Base-by-base conservation (phyloP, 1,139 yeast genomes). In the Debaryomyces singareniensis region DNA sequence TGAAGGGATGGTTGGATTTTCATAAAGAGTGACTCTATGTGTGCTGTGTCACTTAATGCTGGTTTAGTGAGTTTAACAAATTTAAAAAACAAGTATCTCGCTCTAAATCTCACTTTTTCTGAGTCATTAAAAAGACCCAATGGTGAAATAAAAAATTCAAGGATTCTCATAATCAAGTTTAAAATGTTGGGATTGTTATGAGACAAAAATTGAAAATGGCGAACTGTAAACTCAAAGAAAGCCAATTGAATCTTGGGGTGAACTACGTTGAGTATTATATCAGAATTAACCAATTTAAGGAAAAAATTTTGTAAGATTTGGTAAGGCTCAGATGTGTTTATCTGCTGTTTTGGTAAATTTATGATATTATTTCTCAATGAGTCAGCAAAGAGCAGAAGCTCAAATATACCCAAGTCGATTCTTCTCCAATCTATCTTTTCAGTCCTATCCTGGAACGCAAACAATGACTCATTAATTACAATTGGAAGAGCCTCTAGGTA, bases 41-140 rank as follows among this genome's bases (percentile, higher is more conserved):
- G 54, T 5, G 47, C 37, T 29, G 49, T 57, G 26, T 49, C 42
- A 25, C 34, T 59, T 32, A 73, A 60, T 13, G 45, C 43, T 18
- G 89, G 86, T 48, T 78, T 82, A 2, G 91, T 79, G 28, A 80
- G 60, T 50, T 83, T 86, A 43, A 89, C 69, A 46, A 87, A 84
- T 49, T 95, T 73, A 47, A 80, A 80, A 43, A 91, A 84, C 39
- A 89, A 62, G 52, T 86, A 91, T 96, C 98, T 91, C 30, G 93
- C 71, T 53, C 97, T 76, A 35, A 78, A 68, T 45, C 89, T 77
- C 7, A 89, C 96, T 39, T 76, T 78, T 35, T 74, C 80, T 39
- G 70, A 67, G 3, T 69, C 63, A 54, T 81, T 85, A 51, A 85
- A 87, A 37, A 91, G 72, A 10, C 96, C 97, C 43, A 78, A 67